Percentiles rank a stretch among this genome's conserved stretches.
Evolutionary conservation across 1,139 yeast species (phyloP).

Genomic region (Magnusiomyces tetraspermus): DNA sequence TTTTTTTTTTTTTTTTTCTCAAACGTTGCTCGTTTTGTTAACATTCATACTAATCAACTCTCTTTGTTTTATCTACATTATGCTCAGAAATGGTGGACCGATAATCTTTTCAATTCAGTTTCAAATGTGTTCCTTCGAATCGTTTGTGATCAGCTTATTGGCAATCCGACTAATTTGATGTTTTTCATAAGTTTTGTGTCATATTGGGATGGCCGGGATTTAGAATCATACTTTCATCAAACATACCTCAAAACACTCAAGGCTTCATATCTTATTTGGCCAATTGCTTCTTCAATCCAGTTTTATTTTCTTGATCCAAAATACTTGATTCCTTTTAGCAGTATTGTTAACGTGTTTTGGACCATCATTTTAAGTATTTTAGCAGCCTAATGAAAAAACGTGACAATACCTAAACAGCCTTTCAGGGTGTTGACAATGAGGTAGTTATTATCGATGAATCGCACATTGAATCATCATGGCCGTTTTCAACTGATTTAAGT

Average conservation of each 20-base stretch:
- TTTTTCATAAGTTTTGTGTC: constrained; percentile 29
- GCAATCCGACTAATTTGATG: constrained; percentile 31
- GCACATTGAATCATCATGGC: too few species aligned
- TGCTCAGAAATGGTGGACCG: constrained; percentile 33
- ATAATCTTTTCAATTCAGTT: constrained; percentile 23
- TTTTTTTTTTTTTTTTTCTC: not conserved
- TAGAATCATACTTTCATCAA: constrained; percentile 27
- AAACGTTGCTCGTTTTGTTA: not conserved
- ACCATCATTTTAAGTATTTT: constrained; percentile 29
- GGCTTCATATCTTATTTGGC: constrained; percentile 32
- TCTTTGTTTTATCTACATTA: too few species aligned
- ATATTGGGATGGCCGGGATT: constrained; percentile 32
- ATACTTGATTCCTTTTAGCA: constrained; percentile 30
- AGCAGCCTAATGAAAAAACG: constrained; percentile 7
- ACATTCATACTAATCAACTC: not conserved
- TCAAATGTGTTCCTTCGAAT: constrained; percentile 22
- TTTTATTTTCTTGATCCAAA: constrained; percentile 27
- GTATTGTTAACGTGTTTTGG: constrained; percentile 31
- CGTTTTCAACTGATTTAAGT: too few species aligned
- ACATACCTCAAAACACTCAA: constrained; percentile 22
- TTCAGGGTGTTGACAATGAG: too few species aligned
- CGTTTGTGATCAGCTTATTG: constrained; percentile 29
- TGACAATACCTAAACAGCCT: too few species aligned
- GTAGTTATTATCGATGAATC: too few species aligned
- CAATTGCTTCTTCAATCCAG: constrained; percentile 29